Base-by-base conservation (phyloP, 257 asterid species). In the Scutellaria galericulata region DNA sequence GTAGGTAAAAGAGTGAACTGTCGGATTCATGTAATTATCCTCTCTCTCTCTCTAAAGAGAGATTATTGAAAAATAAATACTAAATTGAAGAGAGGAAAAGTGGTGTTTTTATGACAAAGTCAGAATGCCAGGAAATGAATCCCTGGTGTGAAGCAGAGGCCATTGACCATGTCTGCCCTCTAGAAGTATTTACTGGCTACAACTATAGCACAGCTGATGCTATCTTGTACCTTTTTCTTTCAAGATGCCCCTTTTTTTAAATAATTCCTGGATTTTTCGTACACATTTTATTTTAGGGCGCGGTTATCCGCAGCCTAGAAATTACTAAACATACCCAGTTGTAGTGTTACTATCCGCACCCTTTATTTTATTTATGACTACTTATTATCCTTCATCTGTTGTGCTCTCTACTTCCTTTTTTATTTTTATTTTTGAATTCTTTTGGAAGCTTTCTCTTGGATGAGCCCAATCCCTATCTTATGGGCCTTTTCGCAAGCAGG, bases 131-230 rank as follows among this genome's bases (percentile, higher is more conserved):
- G 72, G 47, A 68, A 64, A 64, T 73, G 74, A 79, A 79, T 58
- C 75, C 47, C 64, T 60, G 77, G 75, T 78, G 62, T 65, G 47
- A 78, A 57, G 65, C 80, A 69, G 77, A 35, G 13, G 37, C 57
- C 78, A 75, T 65, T 74, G 85, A 73, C 85, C 79, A 41, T 50
- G 72, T 27, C 74, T 63, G 67, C 63, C 15, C 70, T 76, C 52
- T 73, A 77, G n/a, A 59, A 71, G 54, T 75, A 71, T 66, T 60
- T 37, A 75, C 70, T 79, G 69, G 24, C 74, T 71, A 56, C 13
- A 64, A 52, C 58, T n/a, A 39, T 67, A 66, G 47, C 51, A 37
- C 63, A 72, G 80, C 82, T 73, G 72, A 40, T 68, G 68, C 72
- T 80, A 64, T 53, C 60, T 40, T 71, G 40, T 76, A 60, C 63